phyloP scores from a whole-genome alignment of 768 basidiomycete genomes.

The Tulasnella sp. region DNA sequence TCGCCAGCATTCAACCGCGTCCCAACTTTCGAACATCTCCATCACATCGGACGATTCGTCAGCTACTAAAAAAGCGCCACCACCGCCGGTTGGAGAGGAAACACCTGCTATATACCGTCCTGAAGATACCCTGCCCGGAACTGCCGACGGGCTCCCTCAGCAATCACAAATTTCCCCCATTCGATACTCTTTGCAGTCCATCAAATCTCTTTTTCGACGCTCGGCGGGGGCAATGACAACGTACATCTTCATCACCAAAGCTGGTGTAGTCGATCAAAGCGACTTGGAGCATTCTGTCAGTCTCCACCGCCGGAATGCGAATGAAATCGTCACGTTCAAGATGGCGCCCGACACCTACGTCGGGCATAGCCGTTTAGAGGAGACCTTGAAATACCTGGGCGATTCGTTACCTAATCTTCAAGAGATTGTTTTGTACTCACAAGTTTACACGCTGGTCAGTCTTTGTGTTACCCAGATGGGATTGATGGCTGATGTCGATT shows the following conservation, averaged over 20 bases:
- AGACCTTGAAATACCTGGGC: constrained; percentile 7
- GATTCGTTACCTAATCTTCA: neutral
- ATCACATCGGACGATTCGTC: too few species aligned
- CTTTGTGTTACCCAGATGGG: neutral
- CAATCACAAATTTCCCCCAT: neutral
- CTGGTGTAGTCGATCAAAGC: neutral
- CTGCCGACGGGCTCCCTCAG: neutral
- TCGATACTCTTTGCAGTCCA: neutral
- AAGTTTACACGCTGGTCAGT: constrained; percentile 13
- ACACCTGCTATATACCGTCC: too few species aligned
- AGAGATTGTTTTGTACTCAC: neutral
- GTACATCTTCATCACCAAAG: neutral
- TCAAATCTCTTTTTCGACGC: neutral
- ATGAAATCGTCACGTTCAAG: constrained; percentile 6
- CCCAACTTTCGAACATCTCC: too few species aligned
- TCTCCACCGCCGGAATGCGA: neutral
- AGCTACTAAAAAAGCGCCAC: too few species aligned
- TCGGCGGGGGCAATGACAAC: neutral
- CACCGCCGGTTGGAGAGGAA: too few species aligned
- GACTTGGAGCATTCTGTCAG: neutral
- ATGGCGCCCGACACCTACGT: constrained; percentile 7
- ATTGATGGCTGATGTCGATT: neutral
- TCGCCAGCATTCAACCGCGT: too few species aligned
- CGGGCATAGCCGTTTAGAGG: neutral
- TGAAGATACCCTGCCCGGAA: neutral